Base-by-base conservation (phyloP, 1,284 basidiomycete genomes). In the Pterulicium gracile region DNA sequence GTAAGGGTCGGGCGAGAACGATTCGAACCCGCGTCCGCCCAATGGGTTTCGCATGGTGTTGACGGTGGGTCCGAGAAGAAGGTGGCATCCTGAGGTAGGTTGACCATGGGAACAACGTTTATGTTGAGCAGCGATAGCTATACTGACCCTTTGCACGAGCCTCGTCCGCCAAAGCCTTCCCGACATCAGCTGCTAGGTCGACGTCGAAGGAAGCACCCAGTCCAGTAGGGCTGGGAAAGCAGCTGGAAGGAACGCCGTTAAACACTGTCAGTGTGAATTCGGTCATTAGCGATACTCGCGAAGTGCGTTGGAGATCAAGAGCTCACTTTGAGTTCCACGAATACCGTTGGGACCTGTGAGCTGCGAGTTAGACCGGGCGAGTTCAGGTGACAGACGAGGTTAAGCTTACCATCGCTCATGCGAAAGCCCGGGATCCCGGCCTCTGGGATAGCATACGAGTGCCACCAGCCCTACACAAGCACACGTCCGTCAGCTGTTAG, bases 21-120 rank as follows among this genome's bases (percentile, higher is more conserved):
- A 71, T 52, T 77, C 75, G 51, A 77, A 77, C 17, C 69, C 65
- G 39, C 74, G 66, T 12, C 69, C 69, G 35, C 70, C 69, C 3
- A 71, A 59, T 20, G 70, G 70, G 13, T 68, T 68, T 18, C 73
- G 64, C 48, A 75, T 73, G 3, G 70, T 77, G 53, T 79, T 79
- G 45, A 71, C 65, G 2, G 74, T 77, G 1, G 75, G 74, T 3
- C 64, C 76, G 13, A 77, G 64, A 1, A 76, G 59, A 36, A 73
- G 61, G 52, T 70, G 68, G 23, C 62, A 58, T 18, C 64, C 66
- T 66, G 42, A 4, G 20, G 18, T 23, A 39, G 20, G 19, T 7
- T 23, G 22, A 23, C 27, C 27, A 32, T 7, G 7, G 27, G n/a
- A 10, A 10, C 27, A 32, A n/a, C n/a, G 43, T 20, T 21, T 1